These are phyloP conservation scores for Coniochaeta prunicola DNA, from an alignment of 2,329 filamentous ascomycete genomes.

Conservation along the genomic window DNA sequence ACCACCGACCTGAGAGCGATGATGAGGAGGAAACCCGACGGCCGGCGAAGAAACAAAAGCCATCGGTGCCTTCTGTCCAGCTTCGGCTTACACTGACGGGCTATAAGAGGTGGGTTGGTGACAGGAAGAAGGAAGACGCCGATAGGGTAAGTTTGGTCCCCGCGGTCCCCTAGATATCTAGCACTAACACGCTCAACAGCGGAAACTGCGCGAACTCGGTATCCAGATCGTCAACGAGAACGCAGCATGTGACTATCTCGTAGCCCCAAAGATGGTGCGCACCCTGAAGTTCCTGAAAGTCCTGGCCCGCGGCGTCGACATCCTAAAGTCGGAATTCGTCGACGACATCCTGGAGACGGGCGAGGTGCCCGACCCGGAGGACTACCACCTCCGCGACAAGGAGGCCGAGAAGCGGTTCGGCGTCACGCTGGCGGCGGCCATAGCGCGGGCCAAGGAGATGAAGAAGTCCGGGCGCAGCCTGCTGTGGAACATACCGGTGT, in stretches of 20 bases:
- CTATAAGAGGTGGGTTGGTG: slow-evolving; percentile 73
- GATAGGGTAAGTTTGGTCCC: slow-evolving; percentile 59
- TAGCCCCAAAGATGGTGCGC: slow-evolving; percentile 77
- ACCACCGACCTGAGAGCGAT: slow-evolving; percentile 21
- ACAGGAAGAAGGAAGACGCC: slow-evolving; percentile 65
- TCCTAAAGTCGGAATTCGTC: slow-evolving; percentile 74
- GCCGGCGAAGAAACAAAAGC: slow-evolving; percentile 56
- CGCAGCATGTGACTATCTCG: slow-evolving; percentile 73
- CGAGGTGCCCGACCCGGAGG: slow-evolving; percentile 53
- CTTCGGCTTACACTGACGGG: slow-evolving; percentile 71
- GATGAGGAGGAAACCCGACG: slow-evolving; percentile 39
- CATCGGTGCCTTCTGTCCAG: slow-evolving; percentile 47
- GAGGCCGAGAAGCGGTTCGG: slow-evolving; percentile 65
- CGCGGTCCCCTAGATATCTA: not conserved
- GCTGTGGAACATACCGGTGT: slow-evolving; percentile 69
- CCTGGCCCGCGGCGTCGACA: slow-evolving; percentile 69
- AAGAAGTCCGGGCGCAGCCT: slow-evolving; percentile 67
- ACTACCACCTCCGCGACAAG: slow-evolving; percentile 64
- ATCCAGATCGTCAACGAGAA: slow-evolving; percentile 74
- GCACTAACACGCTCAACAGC: slow-evolving; percentile 39
- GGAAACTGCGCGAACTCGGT: slow-evolving; percentile 73
- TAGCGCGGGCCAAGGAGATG: slow-evolving; percentile 54
- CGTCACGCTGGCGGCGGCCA: slow-evolving; percentile 61
- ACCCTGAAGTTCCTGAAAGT: slow-evolving; percentile 92
- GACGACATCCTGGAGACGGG: slow-evolving; percentile 67